Percentiles rank a stretch among this genome's conserved stretches.
Evolutionary conservation across 2,329 filamentous ascomycete species (phyloP).

Genomic region (Penicillium brasilianum): DNA sequence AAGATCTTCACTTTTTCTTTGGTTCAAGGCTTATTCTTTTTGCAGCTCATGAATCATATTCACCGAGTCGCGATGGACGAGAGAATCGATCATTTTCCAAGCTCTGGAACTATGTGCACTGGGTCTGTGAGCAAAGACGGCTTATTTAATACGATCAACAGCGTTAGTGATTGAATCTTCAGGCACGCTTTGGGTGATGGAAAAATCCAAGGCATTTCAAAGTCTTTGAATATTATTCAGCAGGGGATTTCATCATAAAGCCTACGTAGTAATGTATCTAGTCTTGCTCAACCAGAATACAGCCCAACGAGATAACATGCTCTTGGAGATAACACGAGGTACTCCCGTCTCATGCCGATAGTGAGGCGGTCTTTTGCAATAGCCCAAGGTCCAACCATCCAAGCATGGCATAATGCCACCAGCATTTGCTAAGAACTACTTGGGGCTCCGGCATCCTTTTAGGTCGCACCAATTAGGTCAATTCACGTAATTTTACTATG

Average conservation of each 20-base stretch:
- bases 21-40: conserved; percentile 2
- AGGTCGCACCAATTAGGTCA: neutral
- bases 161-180: neutral
- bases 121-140: conserved; percentile 1
- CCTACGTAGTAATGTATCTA: neutral
- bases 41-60: conserved; percentile 5
- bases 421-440: conserved; percentile 1
- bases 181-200: neutral
- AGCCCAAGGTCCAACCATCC: neutral
- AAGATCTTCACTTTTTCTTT: conserved; percentile 3
- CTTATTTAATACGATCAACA: neutral
- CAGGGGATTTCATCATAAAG: conserved; percentile 6
- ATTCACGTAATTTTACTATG: conserved; percentile 1
- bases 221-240: conserved; percentile 3
- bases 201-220: neutral
- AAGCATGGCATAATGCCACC: neutral
- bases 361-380: conserved; percentile 3
- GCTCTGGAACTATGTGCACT: conserved; percentile 2
- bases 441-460: neutral
- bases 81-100: conserved; percentile 6
- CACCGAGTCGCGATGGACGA: conserved; percentile 1
- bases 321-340: neutral
- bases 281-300: neutral
- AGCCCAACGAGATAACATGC: neutral
- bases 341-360: conserved; percentile 3